A percentile compares a stretch with the other conserved stretches of the same genome.
Evolutionary conservation across 139 green algal species (phyloP).

Genomic region (Micractinium sp.): DNA sequence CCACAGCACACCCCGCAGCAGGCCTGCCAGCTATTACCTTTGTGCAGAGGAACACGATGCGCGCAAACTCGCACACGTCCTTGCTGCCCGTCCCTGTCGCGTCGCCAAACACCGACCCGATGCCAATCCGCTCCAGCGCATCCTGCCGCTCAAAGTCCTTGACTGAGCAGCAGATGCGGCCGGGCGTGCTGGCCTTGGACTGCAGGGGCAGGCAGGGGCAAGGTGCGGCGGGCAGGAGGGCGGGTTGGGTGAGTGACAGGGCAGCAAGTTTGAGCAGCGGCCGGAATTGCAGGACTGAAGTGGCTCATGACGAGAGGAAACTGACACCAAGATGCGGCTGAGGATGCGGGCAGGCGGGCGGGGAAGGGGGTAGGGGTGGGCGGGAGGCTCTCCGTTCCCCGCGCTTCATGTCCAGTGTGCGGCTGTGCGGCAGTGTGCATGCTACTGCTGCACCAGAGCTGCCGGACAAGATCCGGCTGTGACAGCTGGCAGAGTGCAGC

Average conservation of each 20-base stretch:
- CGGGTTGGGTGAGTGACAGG: background rate
- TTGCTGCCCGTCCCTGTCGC: background rate
- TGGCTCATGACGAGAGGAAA: too few species aligned
- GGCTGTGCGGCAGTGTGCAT: too few species aligned
- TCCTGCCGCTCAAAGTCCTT: constrained; percentile 34
- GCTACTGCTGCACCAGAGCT: too few species aligned
- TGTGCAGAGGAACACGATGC: constrained; percentile 18
- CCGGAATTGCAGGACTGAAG: too few species aligned
- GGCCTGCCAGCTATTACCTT: background rate
- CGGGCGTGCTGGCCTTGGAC: constrained; percentile 21
- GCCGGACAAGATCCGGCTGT: too few species aligned
- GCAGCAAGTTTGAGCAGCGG: too few species aligned
- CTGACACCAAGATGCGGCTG: background rate
- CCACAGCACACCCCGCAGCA: too few species aligned
- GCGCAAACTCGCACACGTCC: background rate
- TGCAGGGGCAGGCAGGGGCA: background rate
- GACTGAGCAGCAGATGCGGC: constrained; percentile 29
- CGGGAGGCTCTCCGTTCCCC: too few species aligned
- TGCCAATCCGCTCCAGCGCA: constrained; percentile 30
- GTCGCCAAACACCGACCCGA: constrained; percentile 29
- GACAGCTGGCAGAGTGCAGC: too few species aligned
- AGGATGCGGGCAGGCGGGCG: background rate
- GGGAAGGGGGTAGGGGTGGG: background rate
- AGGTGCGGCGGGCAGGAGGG: background rate
- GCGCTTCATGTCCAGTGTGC: too few species aligned